A percentile compares a stretch with the other conserved stretches of the same genome.
These are phyloP conservation scores for Phalaenopsis hybrid DNA, from an alignment of 116 monocot genomes.

Conservation along the genomic window DNA sequence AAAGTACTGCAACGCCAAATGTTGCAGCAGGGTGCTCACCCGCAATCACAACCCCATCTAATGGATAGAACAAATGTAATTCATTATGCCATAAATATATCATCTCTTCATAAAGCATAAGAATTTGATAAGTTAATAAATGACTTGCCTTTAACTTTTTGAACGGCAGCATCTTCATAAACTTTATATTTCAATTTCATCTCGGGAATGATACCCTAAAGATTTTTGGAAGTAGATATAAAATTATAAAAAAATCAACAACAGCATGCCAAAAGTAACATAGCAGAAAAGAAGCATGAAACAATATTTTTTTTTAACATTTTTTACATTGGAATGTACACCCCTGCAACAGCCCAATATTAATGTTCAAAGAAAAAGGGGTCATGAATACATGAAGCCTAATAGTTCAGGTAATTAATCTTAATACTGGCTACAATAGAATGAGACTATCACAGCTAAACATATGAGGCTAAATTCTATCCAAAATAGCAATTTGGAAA, in stretches of 20 bases:
- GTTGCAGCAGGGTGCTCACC: constrained; percentile 45
- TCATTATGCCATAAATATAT: neutral
- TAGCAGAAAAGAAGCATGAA: constrained; percentile 1
- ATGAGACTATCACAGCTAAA: no score
- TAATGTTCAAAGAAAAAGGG: no score
- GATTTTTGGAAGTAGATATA: neutral
- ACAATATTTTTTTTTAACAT: neutral
- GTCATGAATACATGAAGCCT: no score
- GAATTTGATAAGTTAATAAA: neutral
- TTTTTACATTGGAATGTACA: no score
- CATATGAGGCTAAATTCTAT: no score
- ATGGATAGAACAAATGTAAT: neutral
- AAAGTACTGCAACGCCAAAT: constrained; percentile 40
- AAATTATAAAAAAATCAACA: neutral
- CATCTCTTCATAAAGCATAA: neutral
- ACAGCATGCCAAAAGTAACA: neutral
- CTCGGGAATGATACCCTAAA: constrained; percentile 16
- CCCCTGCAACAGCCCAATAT: no score
- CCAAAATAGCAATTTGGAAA: no score
- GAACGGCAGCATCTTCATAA: constrained; percentile 58
- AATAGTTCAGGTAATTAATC: no score
- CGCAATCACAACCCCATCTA: constrained; percentile 37
- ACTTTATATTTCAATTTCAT: constrained; percentile 35
- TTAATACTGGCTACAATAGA: no score
- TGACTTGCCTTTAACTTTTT: constrained; percentile 48